Evolutionary conservation across 768 basidiomycete species (phyloP).

Genomic region (Macrocybe gigantea): DNA sequence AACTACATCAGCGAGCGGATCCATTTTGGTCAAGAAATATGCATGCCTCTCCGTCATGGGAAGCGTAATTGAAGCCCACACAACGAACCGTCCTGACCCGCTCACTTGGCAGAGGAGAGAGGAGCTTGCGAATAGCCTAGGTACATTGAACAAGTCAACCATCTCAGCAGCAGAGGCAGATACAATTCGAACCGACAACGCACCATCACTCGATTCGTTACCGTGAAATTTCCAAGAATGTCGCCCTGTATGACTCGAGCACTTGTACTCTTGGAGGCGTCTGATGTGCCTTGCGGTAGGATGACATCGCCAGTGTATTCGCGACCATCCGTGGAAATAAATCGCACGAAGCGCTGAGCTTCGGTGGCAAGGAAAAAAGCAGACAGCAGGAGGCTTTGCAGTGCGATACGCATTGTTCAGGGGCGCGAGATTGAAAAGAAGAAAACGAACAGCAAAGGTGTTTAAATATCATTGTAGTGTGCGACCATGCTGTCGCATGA

Average conservation of each 20-base stretch:
- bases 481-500: no score
- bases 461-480: no score
- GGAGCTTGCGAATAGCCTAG: conserved; percentile 18
- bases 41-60: conserved; percentile 17
- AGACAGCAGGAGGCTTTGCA: conserved; percentile 4
- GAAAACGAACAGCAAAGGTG: no score
- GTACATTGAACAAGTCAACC: background rate
- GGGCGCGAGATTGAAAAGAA: no score
- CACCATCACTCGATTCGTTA: conserved; percentile 20
- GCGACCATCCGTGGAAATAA: conserved; percentile 19
- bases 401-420: conserved; percentile 4
- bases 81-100: conserved; percentile 20
- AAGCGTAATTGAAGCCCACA: conserved; percentile 24
- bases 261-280: conserved; percentile 18
- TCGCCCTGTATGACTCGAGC: conserved; percentile 20
- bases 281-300: conserved; percentile 11
- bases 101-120: conserved; percentile 21
- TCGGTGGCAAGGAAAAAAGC: conserved; percentile 9
- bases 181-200: no score
- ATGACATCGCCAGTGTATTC: conserved; percentile 23
- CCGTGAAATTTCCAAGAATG: conserved; percentile 18
- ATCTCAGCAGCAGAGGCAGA: no score
- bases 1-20: conserved; percentile 2
- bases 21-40: background rate
- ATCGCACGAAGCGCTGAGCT: conserved; percentile 21